Evolutionary conservation across 1,139 yeast genomes (phyloP).

Genomic region (Yamadazyma trypodendri): DNA sequence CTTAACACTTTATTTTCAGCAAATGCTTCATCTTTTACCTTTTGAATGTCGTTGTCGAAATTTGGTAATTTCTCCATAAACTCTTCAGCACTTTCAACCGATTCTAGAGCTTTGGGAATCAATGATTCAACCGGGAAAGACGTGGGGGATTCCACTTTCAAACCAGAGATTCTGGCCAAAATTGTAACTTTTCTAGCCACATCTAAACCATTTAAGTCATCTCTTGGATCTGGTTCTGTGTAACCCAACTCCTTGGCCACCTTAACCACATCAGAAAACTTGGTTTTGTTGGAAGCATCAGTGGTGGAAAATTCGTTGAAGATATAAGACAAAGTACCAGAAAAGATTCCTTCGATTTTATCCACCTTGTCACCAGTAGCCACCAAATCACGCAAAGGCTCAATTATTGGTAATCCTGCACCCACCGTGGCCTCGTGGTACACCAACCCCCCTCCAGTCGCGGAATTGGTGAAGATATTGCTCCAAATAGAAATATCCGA

Average conservation of each 20-base stretch:
- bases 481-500: constrained; percentile 75
- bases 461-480: constrained; percentile 57
- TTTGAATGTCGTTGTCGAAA: constrained; percentile 76
- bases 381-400: constrained; percentile 82
- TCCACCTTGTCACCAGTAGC: constrained; percentile 90
- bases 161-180: constrained; percentile 88
- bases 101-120: constrained; percentile 83
- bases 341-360: constrained; percentile 91
- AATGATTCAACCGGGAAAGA: constrained; percentile 95
- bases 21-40: constrained; percentile 77
- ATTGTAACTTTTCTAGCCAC: constrained; percentile 98
- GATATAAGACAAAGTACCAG: constrained; percentile 95
- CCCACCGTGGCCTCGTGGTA: constrained; percentile 99
- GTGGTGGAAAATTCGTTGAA: constrained; percentile 88
- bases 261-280: constrained; percentile 85
- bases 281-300: constrained; percentile 52
- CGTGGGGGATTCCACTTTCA: constrained; percentile 82
- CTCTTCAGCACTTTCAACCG: constrained; percentile 70
- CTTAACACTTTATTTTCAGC: constrained; percentile 83
- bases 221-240: constrained; percentile 99
- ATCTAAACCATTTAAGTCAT: constrained; percentile 94
- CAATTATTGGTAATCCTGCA: constrained; percentile 93
- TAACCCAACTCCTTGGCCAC: constrained; percentile 89
- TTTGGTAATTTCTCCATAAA: constrained; percentile 78
- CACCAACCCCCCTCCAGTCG: constrained; percentile 69